phyloP scores from a whole-genome alignment of 257 asterid genomes.

The Przewalskia tangutica region DNA sequence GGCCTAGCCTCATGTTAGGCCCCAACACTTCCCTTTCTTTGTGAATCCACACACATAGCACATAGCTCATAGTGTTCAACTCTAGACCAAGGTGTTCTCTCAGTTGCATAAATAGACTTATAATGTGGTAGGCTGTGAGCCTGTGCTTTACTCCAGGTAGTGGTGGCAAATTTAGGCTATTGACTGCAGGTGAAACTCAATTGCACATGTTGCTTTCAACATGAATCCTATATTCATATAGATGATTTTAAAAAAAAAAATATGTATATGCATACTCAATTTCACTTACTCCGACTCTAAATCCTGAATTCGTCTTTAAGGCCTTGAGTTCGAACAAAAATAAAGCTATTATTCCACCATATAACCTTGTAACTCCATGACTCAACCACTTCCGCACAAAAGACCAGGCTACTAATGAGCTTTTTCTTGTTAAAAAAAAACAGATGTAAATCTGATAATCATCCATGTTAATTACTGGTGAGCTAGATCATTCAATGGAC shows the following conservation, averaged over 20 bases:
- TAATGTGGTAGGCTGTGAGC: not conserved
- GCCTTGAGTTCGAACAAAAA: not conserved
- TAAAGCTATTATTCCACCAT: not conserved
- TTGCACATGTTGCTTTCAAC: not conserved
- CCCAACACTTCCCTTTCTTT: not conserved
- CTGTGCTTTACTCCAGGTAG: not conserved
- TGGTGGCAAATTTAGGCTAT: not conserved
- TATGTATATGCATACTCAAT: too few relatives aligned
- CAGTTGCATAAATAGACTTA: not conserved
- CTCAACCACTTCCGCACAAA: not conserved
- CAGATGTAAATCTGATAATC: not conserved
- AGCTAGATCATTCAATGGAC: not conserved
- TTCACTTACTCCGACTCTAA: not conserved
- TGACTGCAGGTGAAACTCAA: not conserved
- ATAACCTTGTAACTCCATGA: not conserved
- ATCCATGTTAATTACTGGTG: not conserved
- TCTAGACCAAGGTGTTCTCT: not conserved
- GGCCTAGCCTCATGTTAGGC: not conserved
- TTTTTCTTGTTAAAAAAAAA: not conserved
- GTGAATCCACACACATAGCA: not conserved
- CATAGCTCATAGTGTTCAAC: not conserved
- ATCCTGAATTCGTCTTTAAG: not conserved
- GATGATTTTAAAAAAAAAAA: not conserved
- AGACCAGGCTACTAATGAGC: not conserved
- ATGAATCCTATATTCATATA: too few relatives aligned